These are phyloP conservation scores for Lichina pygmaea DNA, from an alignment of 495 filamentous ascomycete genomes.

Conservation along the genomic window DNA sequence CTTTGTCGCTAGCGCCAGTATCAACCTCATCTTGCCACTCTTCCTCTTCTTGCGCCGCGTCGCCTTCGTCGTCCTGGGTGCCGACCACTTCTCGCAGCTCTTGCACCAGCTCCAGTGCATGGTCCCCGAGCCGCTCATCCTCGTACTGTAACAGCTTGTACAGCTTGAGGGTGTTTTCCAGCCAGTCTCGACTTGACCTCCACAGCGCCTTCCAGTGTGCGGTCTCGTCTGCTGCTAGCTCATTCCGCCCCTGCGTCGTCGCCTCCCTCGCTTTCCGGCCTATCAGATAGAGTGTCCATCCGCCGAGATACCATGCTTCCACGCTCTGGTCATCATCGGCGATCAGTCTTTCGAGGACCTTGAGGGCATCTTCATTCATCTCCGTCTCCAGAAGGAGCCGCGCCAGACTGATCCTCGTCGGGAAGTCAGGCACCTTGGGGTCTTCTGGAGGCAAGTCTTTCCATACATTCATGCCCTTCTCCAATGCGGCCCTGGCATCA, in stretches of 20 bases:
- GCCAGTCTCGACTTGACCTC: slow-evolving; percentile 25
- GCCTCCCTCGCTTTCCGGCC: slow-evolving; percentile 35
- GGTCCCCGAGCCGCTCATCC: slow-evolving; percentile 23
- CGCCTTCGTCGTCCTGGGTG: slow-evolving; percentile 18
- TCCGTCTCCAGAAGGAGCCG: slow-evolving; percentile 72
- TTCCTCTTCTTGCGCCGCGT: slow-evolving; percentile 15
- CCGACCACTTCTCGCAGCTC: slow-evolving; percentile 27
- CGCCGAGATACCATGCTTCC: slow-evolving; percentile 90
- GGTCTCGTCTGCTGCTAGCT: background rate
- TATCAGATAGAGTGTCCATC: slow-evolving; percentile 62
- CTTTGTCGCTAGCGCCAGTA: background rate
- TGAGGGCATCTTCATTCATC: slow-evolving; percentile 60
- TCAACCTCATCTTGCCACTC: slow-evolving; percentile 3
- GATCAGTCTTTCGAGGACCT: slow-evolving; percentile 60
- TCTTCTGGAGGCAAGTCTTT: slow-evolving; percentile 40
- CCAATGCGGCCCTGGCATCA: slow-evolving; percentile 56
- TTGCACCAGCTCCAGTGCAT: slow-evolving; percentile 28
- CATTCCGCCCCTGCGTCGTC: background rate
- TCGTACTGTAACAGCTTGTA: slow-evolving; percentile 22
- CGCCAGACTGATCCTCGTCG: slow-evolving; percentile 56
- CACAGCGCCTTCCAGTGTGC: slow-evolving; percentile 10
- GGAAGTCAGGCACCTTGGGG: slow-evolving; percentile 46
- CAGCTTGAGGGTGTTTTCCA: slow-evolving; percentile 21
- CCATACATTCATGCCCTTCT: slow-evolving; percentile 54
- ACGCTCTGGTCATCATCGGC: slow-evolving; percentile 77